Base-by-base conservation (phyloP, 2,329 filamentous ascomycete genomes). In the Cladosporium sp. region DNA sequence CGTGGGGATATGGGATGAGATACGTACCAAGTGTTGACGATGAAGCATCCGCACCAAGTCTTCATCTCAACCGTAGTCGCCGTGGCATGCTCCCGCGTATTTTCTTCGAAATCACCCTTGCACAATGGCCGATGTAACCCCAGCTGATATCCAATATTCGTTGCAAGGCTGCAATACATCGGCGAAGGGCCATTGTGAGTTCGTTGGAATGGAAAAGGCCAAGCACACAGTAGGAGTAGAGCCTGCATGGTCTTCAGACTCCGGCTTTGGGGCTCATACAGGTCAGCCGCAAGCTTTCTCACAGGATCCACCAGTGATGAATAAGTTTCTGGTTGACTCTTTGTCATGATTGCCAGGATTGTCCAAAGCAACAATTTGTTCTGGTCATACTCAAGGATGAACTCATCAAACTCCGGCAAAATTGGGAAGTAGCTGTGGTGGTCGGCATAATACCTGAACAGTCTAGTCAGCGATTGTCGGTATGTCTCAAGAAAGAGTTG, bases 381-480 rank as follows among this genome's bases (percentile, higher is more conserved):
- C 15, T 40, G 29, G 29, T 48, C 39, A 15, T 47, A 52, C 27
- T 38, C 47, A 12, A 36, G 36, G 13, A 34, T 18, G 24, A 43
- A 27, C 1, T 36, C 30, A 12, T 43, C 39, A 22, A 32, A 36
- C 9, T 47, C 38, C 18, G 38, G 34, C 20, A 52, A 27, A 18
- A 52, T 47, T 1, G 50, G 50, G 36, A 52, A 52, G 1, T 40
- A 34, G 15, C 41, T 38, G 39, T 52, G 50, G 39, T 52, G 48
- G 15, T 48, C 37, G 17, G 43, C 27, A 34, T 52, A 52, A 44
- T 48, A 52, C 42, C 50, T 48, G 19, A 34, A 34, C 32, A 34
- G n/a, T 13, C 32, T 12, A 34, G n/a, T 34, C 12, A 34, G 32
- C 32, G 13, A 34, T 12, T 34, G 32, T 34, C 4, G 9, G 12